Conservation (phyloP, 768 basidiomycete genomes). For the Xerocomus spinulosus region DNA sequence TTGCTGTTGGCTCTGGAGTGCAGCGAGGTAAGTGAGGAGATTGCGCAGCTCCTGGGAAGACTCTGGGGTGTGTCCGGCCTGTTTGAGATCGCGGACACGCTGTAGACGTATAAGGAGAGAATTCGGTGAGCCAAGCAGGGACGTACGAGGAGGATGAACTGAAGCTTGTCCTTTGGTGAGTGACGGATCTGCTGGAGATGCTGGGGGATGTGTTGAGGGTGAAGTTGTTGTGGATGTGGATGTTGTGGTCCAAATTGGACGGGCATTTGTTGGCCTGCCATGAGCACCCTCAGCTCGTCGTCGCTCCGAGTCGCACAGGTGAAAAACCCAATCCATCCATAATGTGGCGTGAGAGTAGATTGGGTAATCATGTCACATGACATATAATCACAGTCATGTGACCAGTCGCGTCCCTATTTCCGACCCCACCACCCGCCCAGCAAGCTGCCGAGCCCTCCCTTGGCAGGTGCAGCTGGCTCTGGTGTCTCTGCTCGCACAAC, state of each 20-base stretch:
- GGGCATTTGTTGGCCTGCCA: conserved; percentile 25
- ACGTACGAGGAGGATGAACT: conserved; percentile 19
- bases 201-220: conserved; percentile 6
- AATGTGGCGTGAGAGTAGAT: conserved; percentile 21
- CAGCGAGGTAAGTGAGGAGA: conserved; percentile 37
- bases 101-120: conserved; percentile 17
- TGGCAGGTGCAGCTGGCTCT: conserved; percentile 40
- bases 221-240: conserved; percentile 8
- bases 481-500: conserved; percentile 43
- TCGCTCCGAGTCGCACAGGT: conserved; percentile 1
- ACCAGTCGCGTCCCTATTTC: conserved; percentile 7
- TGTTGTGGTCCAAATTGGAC: conserved; percentile 23
- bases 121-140: fast-evolving
- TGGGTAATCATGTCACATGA: conserved; percentile 14
- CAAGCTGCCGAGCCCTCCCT: conserved; percentile 58
- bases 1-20: conserved; percentile 25
- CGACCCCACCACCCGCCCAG: conserved; percentile 83
- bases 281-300: conserved; percentile 9
- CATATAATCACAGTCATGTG: conserved; percentile 3
- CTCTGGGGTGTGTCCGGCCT: conserved; percentile 44
- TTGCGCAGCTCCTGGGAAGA: conserved; percentile 40
- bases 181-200: conserved; percentile 6
- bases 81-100: conserved; percentile 41
- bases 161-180: conserved; percentile 26
- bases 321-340: conserved; percentile 16